Base-by-base conservation (phyloP, 441 rosid genomes). In the Pelargonium exstipulatum region DNA sequence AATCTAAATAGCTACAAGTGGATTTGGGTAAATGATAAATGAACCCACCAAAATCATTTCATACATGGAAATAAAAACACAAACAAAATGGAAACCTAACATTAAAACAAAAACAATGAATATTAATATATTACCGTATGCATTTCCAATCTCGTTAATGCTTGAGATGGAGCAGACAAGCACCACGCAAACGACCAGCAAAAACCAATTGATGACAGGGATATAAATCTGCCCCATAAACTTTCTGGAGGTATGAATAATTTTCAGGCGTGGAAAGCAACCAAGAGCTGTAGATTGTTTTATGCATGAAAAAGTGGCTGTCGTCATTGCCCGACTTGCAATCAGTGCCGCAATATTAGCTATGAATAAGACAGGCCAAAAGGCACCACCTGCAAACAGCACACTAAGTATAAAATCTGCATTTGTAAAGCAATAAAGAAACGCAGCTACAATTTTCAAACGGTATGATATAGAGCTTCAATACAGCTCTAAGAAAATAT, bases 221-320 rank as follows among this genome's bases (percentile, higher is more conserved):
- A 94, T 94, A 79, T 94, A 94, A 51, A 94, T 91, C 86, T 94
- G 97, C 49, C 99, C 99, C 95, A 94, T 91, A 83, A 91, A 94
- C 71, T 94, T 94, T 73, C 97, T 91, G 65, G 97, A 94, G 20
- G 99, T 94, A 73, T 94, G 99, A 72, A 94, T 82, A 65, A 94
- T 91, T 86, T 94, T 94, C 64, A 95, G 96, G 65, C 97, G 96
- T 69, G 99, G 99, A 78, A 95, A 95, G 72, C 97, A 91, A 64
- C 99, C 99, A 70, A 94, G 93, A 46, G 87, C 94, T 48, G 90
- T 88, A 78, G 97, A 90, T 78, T 94, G 99, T 79, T 94, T 94
- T 79, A 94, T 88, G 72, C 99, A 94, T 0, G 99, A 94, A 85
- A 94, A 94, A 12, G 97, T 94, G 17, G 99, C 99, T 12, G 96